Base-by-base conservation (phyloP, 108 stramenopile genomes). In the Skeletonema grethae region DNA sequence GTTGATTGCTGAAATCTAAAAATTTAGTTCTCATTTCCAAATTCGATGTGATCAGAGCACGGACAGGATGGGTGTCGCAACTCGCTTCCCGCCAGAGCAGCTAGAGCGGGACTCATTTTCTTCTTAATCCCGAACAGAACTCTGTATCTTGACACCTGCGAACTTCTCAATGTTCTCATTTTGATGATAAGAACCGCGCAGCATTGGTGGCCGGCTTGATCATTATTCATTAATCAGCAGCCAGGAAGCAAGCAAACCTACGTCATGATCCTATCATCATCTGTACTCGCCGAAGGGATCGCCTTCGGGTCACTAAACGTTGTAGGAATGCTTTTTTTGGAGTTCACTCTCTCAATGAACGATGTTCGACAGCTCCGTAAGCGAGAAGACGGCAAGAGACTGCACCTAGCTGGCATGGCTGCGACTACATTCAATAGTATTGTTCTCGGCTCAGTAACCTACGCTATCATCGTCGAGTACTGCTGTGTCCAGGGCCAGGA, bases 331-430 rank as follows among this genome's bases (percentile, higher is more conserved):
- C 39, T 78, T 0, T 31, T 50, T 13, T 67, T 78, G 32, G 77
- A 78, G 53, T 61, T 70, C 29, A 59, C 57, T 6, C 55, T 70
- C 34, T 71, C 65, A 28, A 10, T 18, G 3, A 15, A 59, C 7
- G 70, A 78, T 55, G 77, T 78, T 12, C 41, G 58, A 45, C 61
- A 59, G 7, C 50, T 78, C 20, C 77, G 65, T 28, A 58, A 67
- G 29, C 59, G 77, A 10, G 59, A 78, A 3, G 70, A 70, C n/a
- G 77, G 77, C 3, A 78, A 71, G 48, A 65, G 71, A 65, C 59
- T 78, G 9, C 77, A 78, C 53, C 50, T 34, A 2, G 69, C 77
- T 15, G 77, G 77, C 7, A 50, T 78, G 22, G 65, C 63, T 39
- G 53, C 65, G 30, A 78, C 64, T 35, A 55, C 70, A 20, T 66